A percentile compares a stretch with the other conserved stretches of the same genome.
Conservation (phyloP, 148 eudicot species). For the Persicaria maculosa region DNA sequence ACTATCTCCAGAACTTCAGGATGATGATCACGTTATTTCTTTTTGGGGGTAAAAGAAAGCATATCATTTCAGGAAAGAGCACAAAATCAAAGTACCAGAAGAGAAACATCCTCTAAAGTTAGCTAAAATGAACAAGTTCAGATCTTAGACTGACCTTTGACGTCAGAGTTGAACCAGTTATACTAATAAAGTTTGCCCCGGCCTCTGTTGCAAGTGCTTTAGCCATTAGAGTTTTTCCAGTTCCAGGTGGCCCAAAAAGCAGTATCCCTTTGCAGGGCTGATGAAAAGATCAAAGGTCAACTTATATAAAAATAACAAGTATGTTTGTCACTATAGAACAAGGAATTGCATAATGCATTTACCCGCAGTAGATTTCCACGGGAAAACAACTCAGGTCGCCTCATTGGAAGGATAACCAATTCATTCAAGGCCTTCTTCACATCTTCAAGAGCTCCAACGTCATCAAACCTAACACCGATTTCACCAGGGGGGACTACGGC, state of each 20-base stretch:
- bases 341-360: constrained; percentile 17
- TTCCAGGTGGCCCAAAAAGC: constrained; percentile 98
- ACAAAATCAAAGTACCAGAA: not conserved
- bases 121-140: not conserved
- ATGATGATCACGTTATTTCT: not conserved
- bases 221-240: constrained; percentile 96
- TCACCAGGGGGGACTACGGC: constrained; percentile 98
- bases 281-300: constrained; percentile 21
- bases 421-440: constrained; percentile 91
- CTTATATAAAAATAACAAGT: not conserved
- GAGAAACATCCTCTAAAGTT: not conserved
- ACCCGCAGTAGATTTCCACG: constrained; percentile 95
- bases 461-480: constrained; percentile 87
- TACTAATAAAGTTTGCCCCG: constrained; percentile 90
- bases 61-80: not conserved
- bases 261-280: constrained; percentile 99
- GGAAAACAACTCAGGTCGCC: constrained; percentile 90
- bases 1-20: not conserved
- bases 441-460: constrained; percentile 97
- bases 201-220: constrained; percentile 99
- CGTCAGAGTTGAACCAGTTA: constrained; percentile 91
- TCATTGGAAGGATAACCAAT: constrained; percentile 97
- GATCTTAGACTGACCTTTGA: constrained; percentile 55
- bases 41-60: not conserved
- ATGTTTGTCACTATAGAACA: not conserved